Base-by-base conservation (phyloP, 495 filamentous ascomycete species). In the Aeminium ludgeri region DNA sequence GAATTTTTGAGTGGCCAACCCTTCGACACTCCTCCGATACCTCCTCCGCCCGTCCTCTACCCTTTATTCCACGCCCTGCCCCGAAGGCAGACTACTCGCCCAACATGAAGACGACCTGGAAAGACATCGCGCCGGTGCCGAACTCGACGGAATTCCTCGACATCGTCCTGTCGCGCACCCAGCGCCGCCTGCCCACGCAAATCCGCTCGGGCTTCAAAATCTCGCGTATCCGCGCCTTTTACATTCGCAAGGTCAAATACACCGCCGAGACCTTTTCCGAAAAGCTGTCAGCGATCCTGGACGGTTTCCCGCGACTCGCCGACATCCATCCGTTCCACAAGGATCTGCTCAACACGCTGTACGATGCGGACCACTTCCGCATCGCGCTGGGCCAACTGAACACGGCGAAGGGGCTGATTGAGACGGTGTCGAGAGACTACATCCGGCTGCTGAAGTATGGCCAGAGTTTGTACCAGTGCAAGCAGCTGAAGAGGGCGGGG, bases 321-420 rank as follows among this genome's bases (percentile, higher is more conserved):
- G 89, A 97, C 55, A 87, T 95, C 58, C 89, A 97, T 58, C 89
- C 89, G 31, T 97, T 97, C 69, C 89, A 87, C 63, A 85, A 85
- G 59, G 82, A 80, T 59, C 67, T 81, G 54, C 72, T 85, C 56
- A 83, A 81, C 58, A 86, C 80, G 10, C 68, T 84, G 8, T 89
- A 96, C 66, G 85, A 96, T 75, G 85, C 86, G 55, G 89, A 96
- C 68, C 91, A 96, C 62, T 96, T 95, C 67, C 72, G 80, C 48
- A 95, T 97, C 48, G 89, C 91, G 31, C 78, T 97, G 10, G 91
- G 91, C 16, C 89, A 96, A 55, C 72, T 96, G 30, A 86, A 83
- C 13, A 96, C 89, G 6, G 89, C 89, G 30, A 96, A 92, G 64
- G 82, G 87, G 55, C 68, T 96, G 39, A 93, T 97, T 40, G 89